Evolutionary conservation across 2,329 filamentous ascomycete genomes (phyloP).

Genomic region (Colletotrichum trifolii): DNA sequence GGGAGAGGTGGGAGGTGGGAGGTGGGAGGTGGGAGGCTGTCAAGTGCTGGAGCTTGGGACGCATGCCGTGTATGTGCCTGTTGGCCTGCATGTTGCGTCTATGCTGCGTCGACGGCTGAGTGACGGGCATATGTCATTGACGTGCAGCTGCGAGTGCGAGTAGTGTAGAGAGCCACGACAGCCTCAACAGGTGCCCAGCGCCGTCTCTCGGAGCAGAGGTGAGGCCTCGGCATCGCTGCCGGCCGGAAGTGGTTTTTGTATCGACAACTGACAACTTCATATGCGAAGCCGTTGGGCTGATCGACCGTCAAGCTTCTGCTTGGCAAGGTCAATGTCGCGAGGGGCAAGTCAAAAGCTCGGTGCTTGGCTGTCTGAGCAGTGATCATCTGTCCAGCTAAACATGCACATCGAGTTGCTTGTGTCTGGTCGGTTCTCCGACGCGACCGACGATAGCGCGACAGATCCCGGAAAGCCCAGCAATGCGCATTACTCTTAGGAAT

Average conservation of each 20-base stretch:
- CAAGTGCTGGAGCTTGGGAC: slow-evolving; percentile 29
- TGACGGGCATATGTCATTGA: slow-evolving; percentile 18
- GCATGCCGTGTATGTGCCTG: slow-evolving; percentile 11
- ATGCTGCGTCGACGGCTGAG: slow-evolving; percentile 4
- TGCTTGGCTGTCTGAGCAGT: neutral
- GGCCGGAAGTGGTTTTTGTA: too few species aligned
- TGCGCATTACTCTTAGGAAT: slow-evolving; percentile 30
- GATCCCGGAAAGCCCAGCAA: slow-evolving; percentile 28
- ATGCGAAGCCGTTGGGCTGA: too few species aligned
- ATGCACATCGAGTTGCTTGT: slow-evolving; percentile 7
- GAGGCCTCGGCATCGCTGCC: too few species aligned
- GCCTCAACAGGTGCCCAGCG: neutral
- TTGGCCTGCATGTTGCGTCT: slow-evolving; percentile 21
- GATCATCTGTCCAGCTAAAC: neutral
- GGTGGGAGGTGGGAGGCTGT: slow-evolving; percentile 8
- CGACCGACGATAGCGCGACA: slow-evolving; percentile 23
- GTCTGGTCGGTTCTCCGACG: slow-evolving; percentile 12
- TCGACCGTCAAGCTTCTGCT: neutral
- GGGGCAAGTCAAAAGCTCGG: slow-evolving; percentile 15
- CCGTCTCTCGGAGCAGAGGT: neutral
- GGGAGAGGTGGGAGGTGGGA: slow-evolving; percentile 3
- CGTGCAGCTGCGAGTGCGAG: slow-evolving; percentile 32
- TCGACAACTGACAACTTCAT: too few species aligned
- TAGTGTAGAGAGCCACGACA: neutral
- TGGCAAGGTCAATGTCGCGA: slow-evolving; percentile 13